These are phyloP conservation scores for Pelargonium fulgidum DNA, from an alignment of 441 rosid species.

Conservation along the genomic window DNA sequence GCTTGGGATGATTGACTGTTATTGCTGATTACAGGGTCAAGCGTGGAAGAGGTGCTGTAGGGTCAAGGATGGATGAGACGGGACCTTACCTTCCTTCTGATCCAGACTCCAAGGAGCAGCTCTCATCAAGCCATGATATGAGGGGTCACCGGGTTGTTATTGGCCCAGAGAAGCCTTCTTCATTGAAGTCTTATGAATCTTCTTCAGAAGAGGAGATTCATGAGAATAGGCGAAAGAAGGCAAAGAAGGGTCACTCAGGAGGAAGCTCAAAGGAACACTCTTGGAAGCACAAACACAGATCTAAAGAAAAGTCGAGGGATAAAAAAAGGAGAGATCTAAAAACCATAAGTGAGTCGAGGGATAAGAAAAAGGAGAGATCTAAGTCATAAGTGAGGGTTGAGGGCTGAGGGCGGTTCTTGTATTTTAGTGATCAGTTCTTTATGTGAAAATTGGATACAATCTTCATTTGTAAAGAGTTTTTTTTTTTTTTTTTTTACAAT, in stretches of 20 bases:
- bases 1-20: too few relatives aligned
- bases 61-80: slow-evolving; percentile 89
- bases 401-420: neutral
- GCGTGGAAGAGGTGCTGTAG: slow-evolving; percentile 87
- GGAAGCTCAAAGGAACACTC: too few relatives aligned
- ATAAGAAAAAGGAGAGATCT: slow-evolving; percentile 39
- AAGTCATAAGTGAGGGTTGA: slow-evolving; percentile 11
- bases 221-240: slow-evolving; percentile 26
- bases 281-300: slow-evolving; percentile 22
- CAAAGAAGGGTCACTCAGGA: slow-evolving; percentile 25
- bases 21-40: slow-evolving; percentile 35
- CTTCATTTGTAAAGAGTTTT: too few relatives aligned
- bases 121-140: slow-evolving; percentile 21
- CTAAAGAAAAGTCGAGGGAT: slow-evolving; percentile 42
- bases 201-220: slow-evolving; percentile 32
- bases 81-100: slow-evolving; percentile 46
- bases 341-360: slow-evolving; percentile 25
- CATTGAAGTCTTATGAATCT: slow-evolving; percentile 23
- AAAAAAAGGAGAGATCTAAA: slow-evolving; percentile 37
- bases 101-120: slow-evolving; percentile 24
- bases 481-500: too few relatives aligned
- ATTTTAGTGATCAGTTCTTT: neutral
- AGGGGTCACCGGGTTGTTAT: slow-evolving; percentile 26
- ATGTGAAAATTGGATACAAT: neutral
- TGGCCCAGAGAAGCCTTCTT: slow-evolving; percentile 49